These are phyloP conservation scores for Tylopilus sp. DNA, from an alignment of 1,284 basidiomycete species.

Conservation along the genomic window DNA sequence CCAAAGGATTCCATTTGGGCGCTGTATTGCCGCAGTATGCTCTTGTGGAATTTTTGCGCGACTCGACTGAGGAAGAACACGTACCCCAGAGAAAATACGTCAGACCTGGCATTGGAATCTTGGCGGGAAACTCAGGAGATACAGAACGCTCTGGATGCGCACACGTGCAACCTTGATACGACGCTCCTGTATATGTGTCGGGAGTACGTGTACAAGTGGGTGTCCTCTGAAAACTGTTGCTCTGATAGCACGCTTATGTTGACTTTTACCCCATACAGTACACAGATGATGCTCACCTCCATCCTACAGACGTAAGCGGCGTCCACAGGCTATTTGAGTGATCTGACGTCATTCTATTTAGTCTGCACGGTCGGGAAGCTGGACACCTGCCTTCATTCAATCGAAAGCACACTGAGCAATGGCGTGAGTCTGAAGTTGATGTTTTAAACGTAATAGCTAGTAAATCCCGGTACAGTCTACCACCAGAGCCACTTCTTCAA, in stretches of 20 bases:
- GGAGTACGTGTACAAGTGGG: constrained; percentile 74
- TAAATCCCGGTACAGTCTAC: constrained; percentile 42
- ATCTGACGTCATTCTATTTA: constrained; percentile 20
- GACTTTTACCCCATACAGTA: constrained; percentile 40
- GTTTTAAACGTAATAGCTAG: constrained; percentile 6
- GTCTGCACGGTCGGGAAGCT: constrained; percentile 44
- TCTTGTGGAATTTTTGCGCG: constrained; percentile 68
- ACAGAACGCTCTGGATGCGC: constrained; percentile 60
- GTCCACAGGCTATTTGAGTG: background rate
- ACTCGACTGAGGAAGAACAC: constrained; percentile 44
- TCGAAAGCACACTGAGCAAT: constrained; percentile 66
- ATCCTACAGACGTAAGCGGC: constrained; percentile 59
- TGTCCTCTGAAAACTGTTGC: constrained; percentile 18
- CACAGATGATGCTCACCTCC: constrained; percentile 62
- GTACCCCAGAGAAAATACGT: constrained; percentile 47
- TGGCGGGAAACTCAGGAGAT: constrained; percentile 61
- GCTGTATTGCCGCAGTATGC: constrained; percentile 72
- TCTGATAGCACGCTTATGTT: constrained; percentile 13
- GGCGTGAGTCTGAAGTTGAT: constrained; percentile 51
- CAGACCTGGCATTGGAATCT: constrained; percentile 56
- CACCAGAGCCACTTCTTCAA: constrained; percentile 61
- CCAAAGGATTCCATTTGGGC: constrained; percentile 76
- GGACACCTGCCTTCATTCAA: constrained; percentile 44
- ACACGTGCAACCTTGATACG: constrained; percentile 65
- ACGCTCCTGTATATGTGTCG: constrained; percentile 61